Evolutionary conservation across 257 asterid species (phyloP).

Genomic region (Anisodus tanguticus): DNA sequence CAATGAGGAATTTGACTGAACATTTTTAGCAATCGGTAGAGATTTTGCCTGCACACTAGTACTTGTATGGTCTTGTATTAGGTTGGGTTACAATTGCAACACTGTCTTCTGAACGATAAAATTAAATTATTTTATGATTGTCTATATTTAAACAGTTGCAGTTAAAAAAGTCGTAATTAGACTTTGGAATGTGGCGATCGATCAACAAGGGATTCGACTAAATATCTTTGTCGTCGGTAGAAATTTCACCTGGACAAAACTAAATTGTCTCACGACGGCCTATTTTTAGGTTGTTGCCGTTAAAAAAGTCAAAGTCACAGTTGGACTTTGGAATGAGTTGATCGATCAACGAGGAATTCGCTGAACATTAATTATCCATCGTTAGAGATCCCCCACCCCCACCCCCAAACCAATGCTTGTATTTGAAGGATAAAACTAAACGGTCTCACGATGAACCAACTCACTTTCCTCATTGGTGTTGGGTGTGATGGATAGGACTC

Average conservation of each 20-base stretch:
- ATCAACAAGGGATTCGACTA: too few species aligned
- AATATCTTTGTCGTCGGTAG: too few species aligned
- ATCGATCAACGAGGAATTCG: background rate
- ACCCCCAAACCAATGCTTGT: background rate
- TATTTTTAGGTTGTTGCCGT: background rate
- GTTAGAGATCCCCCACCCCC: background rate
- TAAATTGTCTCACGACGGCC: too few species aligned
- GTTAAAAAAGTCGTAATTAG: too few species aligned
- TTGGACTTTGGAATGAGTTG: background rate
- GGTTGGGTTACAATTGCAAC: background rate
- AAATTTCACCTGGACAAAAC: too few species aligned
- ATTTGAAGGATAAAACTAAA: background rate
- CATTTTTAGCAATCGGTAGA: background rate
- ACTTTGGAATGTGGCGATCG: too few species aligned
- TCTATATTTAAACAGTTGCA: background rate
- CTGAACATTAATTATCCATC: background rate
- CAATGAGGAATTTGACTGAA: background rate
- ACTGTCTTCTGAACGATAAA: background rate
- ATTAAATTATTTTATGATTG: accelerated
- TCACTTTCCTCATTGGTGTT: background rate
- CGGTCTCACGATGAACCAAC: background rate
- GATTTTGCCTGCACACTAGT: background rate
- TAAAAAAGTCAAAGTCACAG: too few species aligned
- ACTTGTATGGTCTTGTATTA: background rate
- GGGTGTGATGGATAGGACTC: background rate